phyloP scores from a whole-genome alignment of 768 basidiomycete genomes.

The Floccularia luteovirens region DNA sequence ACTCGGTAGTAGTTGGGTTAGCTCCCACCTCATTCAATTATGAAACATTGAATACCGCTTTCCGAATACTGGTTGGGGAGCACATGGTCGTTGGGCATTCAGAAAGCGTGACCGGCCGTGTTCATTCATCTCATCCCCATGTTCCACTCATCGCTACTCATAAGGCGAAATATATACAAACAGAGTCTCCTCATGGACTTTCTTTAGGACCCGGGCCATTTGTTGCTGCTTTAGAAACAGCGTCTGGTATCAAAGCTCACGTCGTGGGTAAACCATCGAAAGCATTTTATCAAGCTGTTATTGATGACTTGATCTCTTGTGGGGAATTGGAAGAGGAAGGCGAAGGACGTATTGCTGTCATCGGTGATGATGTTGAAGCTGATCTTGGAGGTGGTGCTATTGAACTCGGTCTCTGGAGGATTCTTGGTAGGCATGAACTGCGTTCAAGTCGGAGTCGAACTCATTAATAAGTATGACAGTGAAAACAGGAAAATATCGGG shows the following conservation, averaged over 20 bases:
- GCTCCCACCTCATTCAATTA: slow-evolving; percentile 47
- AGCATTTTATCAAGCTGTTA: slow-evolving; percentile 51
- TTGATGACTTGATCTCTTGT: slow-evolving; percentile 26
- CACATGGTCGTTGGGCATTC: slow-evolving; percentile 3
- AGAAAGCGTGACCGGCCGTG: background rate
- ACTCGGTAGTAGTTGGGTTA: slow-evolving; percentile 61
- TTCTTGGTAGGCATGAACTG: slow-evolving; percentile 40
- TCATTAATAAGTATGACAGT: no score
- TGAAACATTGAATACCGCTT: slow-evolving; percentile 51
- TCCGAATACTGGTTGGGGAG: slow-evolving; percentile 51
- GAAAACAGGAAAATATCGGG: slow-evolving; percentile 62
- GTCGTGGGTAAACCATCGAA: slow-evolving; percentile 60
- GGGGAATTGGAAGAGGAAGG: slow-evolving; percentile 6
- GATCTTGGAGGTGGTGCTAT: slow-evolving; percentile 59
- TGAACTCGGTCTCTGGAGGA: slow-evolving; percentile 53
- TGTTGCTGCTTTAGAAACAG: slow-evolving; percentile 52
- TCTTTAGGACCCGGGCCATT: slow-evolving; percentile 70
- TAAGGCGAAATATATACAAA: slow-evolving; percentile 43
- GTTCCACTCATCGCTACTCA: slow-evolving; percentile 53
- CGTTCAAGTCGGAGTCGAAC: no score
- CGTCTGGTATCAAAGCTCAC: slow-evolving; percentile 36
- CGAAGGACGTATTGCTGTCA: slow-evolving; percentile 34
- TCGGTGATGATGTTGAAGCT: slow-evolving; percentile 61
- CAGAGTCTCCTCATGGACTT: slow-evolving; percentile 34
- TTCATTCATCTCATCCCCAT: background rate